These are phyloP conservation scores for Chimonanthus praecox DNA, from an alignment of 164 flowering plant genomes.

Conservation along the genomic window DNA sequence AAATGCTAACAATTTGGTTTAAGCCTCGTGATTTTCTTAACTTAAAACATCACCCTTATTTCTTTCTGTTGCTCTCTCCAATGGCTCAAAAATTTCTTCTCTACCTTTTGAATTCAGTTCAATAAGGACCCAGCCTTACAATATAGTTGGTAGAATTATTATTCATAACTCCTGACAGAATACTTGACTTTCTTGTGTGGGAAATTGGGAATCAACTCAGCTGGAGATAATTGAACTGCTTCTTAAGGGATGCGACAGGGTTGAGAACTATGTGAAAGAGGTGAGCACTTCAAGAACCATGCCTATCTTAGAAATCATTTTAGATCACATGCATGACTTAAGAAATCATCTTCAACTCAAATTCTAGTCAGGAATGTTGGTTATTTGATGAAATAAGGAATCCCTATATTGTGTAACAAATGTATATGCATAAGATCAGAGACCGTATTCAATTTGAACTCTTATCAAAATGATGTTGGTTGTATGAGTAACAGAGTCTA, in stretches of 20 bases:
- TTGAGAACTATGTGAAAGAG: slow-evolving; percentile 47
- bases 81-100: not conserved
- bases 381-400: too few relatives aligned
- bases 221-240: slow-evolving; percentile 64
- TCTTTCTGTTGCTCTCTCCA: not conserved
- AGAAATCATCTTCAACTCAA: too few relatives aligned
- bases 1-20: not conserved
- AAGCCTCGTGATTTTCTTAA: not conserved
- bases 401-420: too few relatives aligned
- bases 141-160: not conserved
- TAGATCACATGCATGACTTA: not conserved
- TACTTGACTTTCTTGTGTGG: not conserved
- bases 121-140: not conserved
- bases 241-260: slow-evolving; percentile 60
- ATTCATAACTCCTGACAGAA: not conserved
- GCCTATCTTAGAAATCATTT: not conserved
- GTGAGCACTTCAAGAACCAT: slow-evolving; percentile 24
- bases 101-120: not conserved
- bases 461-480: too few relatives aligned
- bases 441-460: too few relatives aligned
- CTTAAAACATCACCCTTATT: not conserved
- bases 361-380: too few relatives aligned
- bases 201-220: slow-evolving; percentile 27
- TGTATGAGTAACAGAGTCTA: too few relatives aligned
- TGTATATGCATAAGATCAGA: too few relatives aligned